Conservation (phyloP, 352 stramenopile species). For the Phytophthora podocarpi region DNA sequence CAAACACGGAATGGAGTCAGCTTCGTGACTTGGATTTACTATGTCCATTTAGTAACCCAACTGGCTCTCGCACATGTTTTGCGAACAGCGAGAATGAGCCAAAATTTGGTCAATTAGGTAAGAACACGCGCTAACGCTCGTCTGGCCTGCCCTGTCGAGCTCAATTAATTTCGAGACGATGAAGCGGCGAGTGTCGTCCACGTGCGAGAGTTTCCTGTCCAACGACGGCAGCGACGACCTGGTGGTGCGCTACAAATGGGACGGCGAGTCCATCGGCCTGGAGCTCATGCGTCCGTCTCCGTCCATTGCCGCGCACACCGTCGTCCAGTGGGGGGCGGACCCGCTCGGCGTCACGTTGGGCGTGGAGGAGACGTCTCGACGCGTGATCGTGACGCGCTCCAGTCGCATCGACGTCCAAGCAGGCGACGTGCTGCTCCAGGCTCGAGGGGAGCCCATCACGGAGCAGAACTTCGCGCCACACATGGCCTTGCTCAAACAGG, state of each 20-base stretch:
- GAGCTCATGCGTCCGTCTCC: conserved; percentile 55
- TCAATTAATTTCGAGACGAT: conserved; percentile 1
- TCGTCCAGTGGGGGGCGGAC: conserved; percentile 49
- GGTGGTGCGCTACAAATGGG: conserved; percentile 63
- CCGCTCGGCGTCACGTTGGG: conserved; percentile 74
- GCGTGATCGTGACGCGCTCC: conserved; percentile 71
- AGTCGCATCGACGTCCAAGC: conserved; percentile 52
- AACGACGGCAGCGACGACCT: conserved; percentile 54
- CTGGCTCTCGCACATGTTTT: too few relatives aligned
- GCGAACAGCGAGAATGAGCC: too few relatives aligned
- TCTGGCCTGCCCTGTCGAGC: not conserved
- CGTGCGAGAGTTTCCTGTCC: conserved; percentile 48
- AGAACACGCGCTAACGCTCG: not conserved
- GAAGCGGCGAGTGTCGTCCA: conserved; percentile 21
- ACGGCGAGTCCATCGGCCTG: conserved; percentile 56
- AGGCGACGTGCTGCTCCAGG: conserved; percentile 63
- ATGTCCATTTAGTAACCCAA: too few relatives aligned
- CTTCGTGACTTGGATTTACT: not conserved
- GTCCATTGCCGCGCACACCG: conserved; percentile 13
- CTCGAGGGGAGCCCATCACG: conserved; percentile 44
- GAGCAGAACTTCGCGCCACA: conserved; percentile 60
- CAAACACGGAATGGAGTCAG: conserved; percentile 19
- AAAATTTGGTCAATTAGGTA: too few relatives aligned
- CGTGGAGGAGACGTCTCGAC: conserved; percentile 72
- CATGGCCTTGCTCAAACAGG: conserved; percentile 57